Evolutionary conservation across 2,329 filamentous ascomycete species (phyloP).

Genomic region (Xylaria sp.): DNA sequence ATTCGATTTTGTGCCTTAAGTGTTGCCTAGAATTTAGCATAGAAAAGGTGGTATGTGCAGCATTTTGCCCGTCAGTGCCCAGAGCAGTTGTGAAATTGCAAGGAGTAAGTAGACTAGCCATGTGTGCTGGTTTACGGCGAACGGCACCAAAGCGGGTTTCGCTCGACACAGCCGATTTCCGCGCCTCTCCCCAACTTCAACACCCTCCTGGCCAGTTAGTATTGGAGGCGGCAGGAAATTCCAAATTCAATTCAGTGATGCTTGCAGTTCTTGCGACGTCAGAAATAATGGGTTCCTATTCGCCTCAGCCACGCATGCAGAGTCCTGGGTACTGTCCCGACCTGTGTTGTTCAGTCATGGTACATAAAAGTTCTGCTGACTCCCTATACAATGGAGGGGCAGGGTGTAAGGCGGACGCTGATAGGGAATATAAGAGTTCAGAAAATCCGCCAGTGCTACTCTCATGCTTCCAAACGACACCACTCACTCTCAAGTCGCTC

Average conservation of each 20-base stretch:
- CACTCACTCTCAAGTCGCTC: background rate
- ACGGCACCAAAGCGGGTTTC: conserved; percentile 11
- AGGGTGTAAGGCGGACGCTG: background rate
- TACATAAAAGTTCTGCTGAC: background rate
- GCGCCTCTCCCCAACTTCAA: conserved; percentile 9
- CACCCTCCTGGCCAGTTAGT: background rate
- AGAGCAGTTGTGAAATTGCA: conserved; percentile 7
- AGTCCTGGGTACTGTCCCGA: background rate
- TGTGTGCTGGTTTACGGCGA: background rate
- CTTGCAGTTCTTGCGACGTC: background rate
- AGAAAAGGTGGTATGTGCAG: background rate
- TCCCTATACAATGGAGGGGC: background rate
- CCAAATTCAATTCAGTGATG: conserved; percentile 9
- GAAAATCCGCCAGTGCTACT: background rate
- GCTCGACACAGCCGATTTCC: conserved; percentile 14
- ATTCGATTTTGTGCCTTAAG: background rate
- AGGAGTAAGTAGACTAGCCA: background rate
- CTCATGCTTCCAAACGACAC: background rate
- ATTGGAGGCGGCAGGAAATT: conserved; percentile 3
- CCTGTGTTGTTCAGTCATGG: background rate
- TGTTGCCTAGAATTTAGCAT: conserved; percentile 1
- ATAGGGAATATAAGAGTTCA: conserved; percentile 15
- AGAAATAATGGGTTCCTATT: background rate
- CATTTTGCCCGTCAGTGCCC: background rate
- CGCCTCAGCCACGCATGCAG: background rate